Evolutionary conservation across 306 rosid species (phyloP).

Genomic region (Lathyrus aphaca): DNA sequence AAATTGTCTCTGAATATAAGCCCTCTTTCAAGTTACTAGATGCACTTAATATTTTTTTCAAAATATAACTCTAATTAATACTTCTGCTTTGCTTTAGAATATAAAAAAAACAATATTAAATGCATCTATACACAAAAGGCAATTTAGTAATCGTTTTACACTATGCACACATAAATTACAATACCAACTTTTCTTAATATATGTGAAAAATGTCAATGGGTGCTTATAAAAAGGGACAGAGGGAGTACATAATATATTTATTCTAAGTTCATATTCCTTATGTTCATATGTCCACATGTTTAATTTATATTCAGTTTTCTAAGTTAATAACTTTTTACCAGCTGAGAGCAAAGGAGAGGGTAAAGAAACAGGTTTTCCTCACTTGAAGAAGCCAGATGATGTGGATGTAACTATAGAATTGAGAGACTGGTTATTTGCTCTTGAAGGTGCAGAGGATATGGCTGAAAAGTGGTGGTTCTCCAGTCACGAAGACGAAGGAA

Average conservation of each 20-base stretch:
- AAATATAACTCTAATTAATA: too few species aligned
- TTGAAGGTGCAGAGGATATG: constrained; percentile 82
- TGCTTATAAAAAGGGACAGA: too few species aligned
- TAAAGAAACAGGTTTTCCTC: constrained; percentile 55
- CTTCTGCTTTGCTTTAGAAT: too few species aligned
- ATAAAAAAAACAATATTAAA: too few species aligned
- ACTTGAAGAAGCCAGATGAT: constrained; percentile 81
- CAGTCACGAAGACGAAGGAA: constrained; percentile 53
- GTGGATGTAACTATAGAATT: constrained; percentile 76
- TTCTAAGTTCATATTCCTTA: constrained; percentile 24
- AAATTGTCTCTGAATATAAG: too few species aligned
- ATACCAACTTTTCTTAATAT: too few species aligned
- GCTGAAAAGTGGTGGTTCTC: constrained; percentile 76
- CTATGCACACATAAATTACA: too few species aligned
- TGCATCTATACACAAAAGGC: too few species aligned
- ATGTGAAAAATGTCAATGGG: too few species aligned
- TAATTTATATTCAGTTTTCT: background rate
- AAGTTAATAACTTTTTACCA: constrained; percentile 39
- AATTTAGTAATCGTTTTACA: too few species aligned
- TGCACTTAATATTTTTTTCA: too few species aligned
- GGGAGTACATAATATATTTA: background rate
- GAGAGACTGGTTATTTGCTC: constrained; percentile 93
- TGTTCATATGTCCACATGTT: constrained; percentile 12
- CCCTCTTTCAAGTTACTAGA: too few species aligned
- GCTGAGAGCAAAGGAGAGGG: constrained; percentile 54